Evolutionary conservation across 2,329 filamentous ascomycete genomes (phyloP).

Genomic region (Byssoonygena ceratinophila): DNA sequence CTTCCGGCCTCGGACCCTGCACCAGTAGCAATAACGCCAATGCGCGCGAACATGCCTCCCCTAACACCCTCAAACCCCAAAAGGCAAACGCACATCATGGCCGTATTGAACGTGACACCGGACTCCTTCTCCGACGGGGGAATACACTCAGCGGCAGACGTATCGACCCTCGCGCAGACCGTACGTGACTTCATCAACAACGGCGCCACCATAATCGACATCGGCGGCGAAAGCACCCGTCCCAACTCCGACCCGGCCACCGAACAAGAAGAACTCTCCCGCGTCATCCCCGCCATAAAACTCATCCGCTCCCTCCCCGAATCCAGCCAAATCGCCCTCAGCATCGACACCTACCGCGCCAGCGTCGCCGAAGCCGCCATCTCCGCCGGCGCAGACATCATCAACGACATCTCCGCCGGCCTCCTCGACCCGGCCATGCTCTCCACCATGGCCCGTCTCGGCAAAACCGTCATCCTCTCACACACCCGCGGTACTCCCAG

Average conservation of each 20-base stretch:
- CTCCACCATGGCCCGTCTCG: slow-evolving; percentile 61
- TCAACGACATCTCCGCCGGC: slow-evolving; percentile 90
- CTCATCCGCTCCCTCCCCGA: slow-evolving; percentile 59
- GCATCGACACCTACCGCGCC: slow-evolving; percentile 86
- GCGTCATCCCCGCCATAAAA: slow-evolving; percentile 68
- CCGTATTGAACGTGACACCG: slow-evolving; percentile 85
- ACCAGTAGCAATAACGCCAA: slow-evolving; percentile 31
- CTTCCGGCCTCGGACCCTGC: slow-evolving; percentile 28
- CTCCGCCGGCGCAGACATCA: slow-evolving; percentile 70
- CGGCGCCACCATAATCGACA: slow-evolving; percentile 76
- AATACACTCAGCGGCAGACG: slow-evolving; percentile 43
- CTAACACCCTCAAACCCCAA: slow-evolving; percentile 48
- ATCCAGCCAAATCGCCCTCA: slow-evolving; percentile 57
- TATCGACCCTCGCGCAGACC: slow-evolving; percentile 44
- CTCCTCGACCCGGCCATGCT: slow-evolving; percentile 72
- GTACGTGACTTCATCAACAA: slow-evolving; percentile 52
- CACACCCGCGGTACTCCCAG: slow-evolving; percentile 83
- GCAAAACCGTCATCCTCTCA: slow-evolving; percentile 75
- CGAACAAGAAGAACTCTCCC: slow-evolving; percentile 60
- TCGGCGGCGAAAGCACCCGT: slow-evolving; percentile 87
- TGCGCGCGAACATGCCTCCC: slow-evolving; percentile 36
- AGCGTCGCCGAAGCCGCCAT: slow-evolving; percentile 67
- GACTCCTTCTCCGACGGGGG: slow-evolving; percentile 96
- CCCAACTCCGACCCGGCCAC: slow-evolving; percentile 61
- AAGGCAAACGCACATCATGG: slow-evolving; percentile 71